Evolutionary conservation across 805 yeast genomes (phyloP).

Genomic region (Candida oleophila): DNA sequence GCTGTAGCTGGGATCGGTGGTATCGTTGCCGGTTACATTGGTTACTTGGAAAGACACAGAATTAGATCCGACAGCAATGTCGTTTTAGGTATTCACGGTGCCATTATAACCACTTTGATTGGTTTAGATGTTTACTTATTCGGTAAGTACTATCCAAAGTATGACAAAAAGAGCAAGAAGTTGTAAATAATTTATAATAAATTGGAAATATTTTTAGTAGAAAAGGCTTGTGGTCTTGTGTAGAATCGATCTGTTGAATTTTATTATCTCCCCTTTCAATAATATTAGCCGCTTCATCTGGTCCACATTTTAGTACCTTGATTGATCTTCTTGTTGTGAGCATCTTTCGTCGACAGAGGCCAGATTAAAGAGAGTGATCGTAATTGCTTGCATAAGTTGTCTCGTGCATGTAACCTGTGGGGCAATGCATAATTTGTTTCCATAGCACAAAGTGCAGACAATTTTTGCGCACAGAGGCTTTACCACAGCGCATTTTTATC

Average conservation of each 20-base stretch:
- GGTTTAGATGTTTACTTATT: slow-evolving; percentile 55
- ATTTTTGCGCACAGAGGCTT: no score
- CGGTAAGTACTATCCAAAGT: slow-evolving; percentile 53
- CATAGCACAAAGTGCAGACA: neutral
- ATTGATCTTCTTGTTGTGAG: no score
- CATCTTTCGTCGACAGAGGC: no score
- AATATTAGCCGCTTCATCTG: no score
- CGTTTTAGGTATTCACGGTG: slow-evolving; percentile 49
- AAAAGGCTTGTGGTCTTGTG: neutral
- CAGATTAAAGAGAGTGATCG: no score
- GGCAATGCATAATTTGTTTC: neutral
- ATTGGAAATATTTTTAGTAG: neutral
- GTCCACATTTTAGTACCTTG: no score
- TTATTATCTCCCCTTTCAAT: no score
- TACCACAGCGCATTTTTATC: no score
- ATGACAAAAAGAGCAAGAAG: slow-evolving; percentile 36
- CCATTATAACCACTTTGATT: slow-evolving; percentile 53
- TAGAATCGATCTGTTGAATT: no score
- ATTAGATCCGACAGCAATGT: slow-evolving; percentile 43
- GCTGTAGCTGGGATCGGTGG: slow-evolving; percentile 48
- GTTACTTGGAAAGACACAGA: slow-evolving; percentile 51
- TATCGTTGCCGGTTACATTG: slow-evolving; percentile 47
- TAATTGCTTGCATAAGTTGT: neutral
- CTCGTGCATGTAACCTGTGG: neutral
- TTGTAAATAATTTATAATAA: neutral